These are phyloP conservation scores for Psophocarpus tetragonolobus DNA, from an alignment of 306 rosid genomes.

Conservation along the genomic window DNA sequence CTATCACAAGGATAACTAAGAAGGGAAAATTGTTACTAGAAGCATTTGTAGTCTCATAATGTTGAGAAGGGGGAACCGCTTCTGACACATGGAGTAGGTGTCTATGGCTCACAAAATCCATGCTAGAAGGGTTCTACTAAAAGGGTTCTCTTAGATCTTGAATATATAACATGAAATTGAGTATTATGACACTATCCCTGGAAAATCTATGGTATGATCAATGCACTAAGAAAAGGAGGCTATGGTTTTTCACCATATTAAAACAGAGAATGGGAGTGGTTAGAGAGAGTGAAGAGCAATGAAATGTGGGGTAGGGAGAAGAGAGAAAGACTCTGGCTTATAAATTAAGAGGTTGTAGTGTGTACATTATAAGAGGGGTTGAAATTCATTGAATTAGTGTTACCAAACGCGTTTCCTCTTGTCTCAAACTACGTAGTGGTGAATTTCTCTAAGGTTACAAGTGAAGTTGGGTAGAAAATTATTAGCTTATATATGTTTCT, in stretches of 20 bases:
- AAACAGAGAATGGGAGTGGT: not conserved
- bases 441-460: not conserved
- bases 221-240: not conserved
- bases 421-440: not conserved
- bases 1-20: conserved; percentile 57
- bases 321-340: conserved; percentile 21
- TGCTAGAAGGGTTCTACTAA: conserved; percentile 26
- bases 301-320: conserved; percentile 1
- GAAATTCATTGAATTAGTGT: conserved; percentile 27
- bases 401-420: not conserved
- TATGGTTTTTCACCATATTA: not conserved
- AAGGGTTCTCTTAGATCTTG: conserved; percentile 38
- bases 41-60: not conserved
- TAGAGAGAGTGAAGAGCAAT: not conserved
- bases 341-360: conserved; percentile 23
- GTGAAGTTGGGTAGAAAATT: not conserved
- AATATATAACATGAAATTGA: conserved; percentile 7
- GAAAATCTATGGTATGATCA: not conserved
- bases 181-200: not conserved
- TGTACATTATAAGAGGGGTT: conserved; percentile 22
- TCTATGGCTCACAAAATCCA: conserved; percentile 51
- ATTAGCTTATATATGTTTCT: not conserved
- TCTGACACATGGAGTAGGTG: conserved; percentile 32
- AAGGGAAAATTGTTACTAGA: conserved; percentile 50
- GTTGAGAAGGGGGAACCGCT: conserved; percentile 34